Evolutionary conservation across 768 basidiomycete genomes (phyloP).

Genomic region (Peribolospora kevripleyi): DNA sequence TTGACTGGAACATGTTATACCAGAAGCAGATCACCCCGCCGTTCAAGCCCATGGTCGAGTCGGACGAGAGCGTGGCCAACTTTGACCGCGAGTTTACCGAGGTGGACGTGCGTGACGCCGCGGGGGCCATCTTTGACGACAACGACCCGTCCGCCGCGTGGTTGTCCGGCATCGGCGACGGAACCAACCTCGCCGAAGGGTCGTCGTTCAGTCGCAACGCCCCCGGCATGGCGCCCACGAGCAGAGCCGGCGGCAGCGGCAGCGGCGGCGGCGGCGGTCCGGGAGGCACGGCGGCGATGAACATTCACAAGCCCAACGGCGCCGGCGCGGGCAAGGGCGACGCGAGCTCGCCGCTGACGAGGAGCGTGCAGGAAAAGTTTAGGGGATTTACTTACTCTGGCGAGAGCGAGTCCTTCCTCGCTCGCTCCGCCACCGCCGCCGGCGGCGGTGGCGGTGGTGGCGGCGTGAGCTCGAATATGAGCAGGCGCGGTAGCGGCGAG

Average conservation of each 20-base stretch:
- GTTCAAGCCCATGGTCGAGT: conserved; percentile 93
- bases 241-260: conserved; percentile 4
- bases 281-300: conserved; percentile 29
- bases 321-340: conserved; percentile 24
- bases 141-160: conserved; percentile 26
- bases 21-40: conserved; percentile 81
- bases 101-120: conserved; percentile 62
- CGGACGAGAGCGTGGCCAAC: conserved; percentile 91
- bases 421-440: no score
- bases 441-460: no score
- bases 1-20: conserved; percentile 76
- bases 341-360: conserved; percentile 50
- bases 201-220: conserved; percentile 7
- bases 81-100: conserved; percentile 96
- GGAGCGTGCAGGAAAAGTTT: conserved; percentile 87
- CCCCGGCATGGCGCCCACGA: neutral
- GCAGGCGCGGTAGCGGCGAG: no score
- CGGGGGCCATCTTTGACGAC: conserved; percentile 18
- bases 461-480: no score
- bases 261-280: conserved; percentile 1
- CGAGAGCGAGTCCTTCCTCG: conserved; percentile 11
- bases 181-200: conserved; percentile 14
- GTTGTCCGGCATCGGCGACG: conserved; percentile 25
- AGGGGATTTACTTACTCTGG: conserved; percentile 51
- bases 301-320: conserved; percentile 13